Evolutionary conservation across 495 filamentous ascomycete genomes (phyloP), one percentile per base, ranked within the genome.

Genomic region (Pyrenula aspistea): DNA sequence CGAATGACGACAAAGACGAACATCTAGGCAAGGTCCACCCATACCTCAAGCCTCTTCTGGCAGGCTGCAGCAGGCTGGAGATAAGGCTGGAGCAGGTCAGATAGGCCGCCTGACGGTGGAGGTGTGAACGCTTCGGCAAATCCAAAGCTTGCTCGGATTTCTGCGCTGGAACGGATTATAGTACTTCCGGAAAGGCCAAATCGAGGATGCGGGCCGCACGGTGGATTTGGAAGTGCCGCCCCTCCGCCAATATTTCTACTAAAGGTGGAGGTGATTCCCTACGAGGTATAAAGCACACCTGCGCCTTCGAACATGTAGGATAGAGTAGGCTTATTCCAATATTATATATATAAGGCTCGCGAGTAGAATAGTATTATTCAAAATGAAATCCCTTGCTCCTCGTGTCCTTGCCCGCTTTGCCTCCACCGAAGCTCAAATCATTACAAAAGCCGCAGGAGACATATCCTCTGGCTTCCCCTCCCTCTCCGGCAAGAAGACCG

Each of bases 401-500:
- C 31, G 31, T 42, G 15, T 15, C 31, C 15, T 42, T 15, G 15
- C 31, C 15, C 50, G 50, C 20, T 4, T 19, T 10, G 50, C 50
- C 19, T 52, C 60, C 12, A 68, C 64, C n/a, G 22, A 63, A 2
- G 65, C 67, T 15, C 57, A 64, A 12, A 69, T 66, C 23, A n/a
- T n/a, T n/a, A 73, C 66, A 58, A 81, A 80, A 60, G 67, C 76
- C 12, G 65, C 71, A 1, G 90, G 90, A 2, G 85, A 93, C 65
- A 95, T 95, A 53, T 89, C 87, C 0, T 87, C 86, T 57, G 80
- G 89, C 3, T 95, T 95, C 56, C 85, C 85, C 2, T 91, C 87
- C 19, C 74, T 95, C 24, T 88, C 87, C 0, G 86, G 88, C 12
- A 74, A 76, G 25, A 68, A 78, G 20, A 74, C 79, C 2, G 65